phyloP scores from a whole-genome alignment of 768 basidiomycete species.

The Kwoniella shandongensis region DNA sequence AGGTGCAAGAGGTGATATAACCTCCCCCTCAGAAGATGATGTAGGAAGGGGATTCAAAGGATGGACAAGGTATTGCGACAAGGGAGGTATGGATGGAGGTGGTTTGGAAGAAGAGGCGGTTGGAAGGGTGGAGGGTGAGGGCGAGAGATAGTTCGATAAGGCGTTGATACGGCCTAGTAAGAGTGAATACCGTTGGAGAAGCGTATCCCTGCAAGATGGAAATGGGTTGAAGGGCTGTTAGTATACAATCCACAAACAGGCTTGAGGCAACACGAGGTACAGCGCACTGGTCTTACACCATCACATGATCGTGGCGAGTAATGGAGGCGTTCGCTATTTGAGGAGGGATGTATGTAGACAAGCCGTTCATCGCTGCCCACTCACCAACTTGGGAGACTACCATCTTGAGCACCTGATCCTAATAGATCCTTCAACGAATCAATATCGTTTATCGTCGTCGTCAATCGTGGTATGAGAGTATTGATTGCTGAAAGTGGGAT shows the following conservation, averaged over 20 bases:
- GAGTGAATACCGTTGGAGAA: conserved; percentile 40
- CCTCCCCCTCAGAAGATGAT: background rate
- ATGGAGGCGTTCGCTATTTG: too few relatives aligned
- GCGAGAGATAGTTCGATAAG: conserved; percentile 29
- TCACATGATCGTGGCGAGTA: too few relatives aligned
- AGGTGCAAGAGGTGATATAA: conserved; percentile 17
- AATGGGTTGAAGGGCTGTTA: too few relatives aligned
- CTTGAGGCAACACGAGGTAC: too few relatives aligned
- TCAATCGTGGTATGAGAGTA: conserved; percentile 41
- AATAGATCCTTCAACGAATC: conserved; percentile 34
- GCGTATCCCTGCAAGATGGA: conserved; percentile 29
- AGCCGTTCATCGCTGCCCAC: too few relatives aligned
- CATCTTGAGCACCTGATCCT: conserved; percentile 33
- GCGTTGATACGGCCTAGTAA: conserved; percentile 39
- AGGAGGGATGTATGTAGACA: too few relatives aligned
- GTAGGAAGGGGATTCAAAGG: conserved; percentile 38
- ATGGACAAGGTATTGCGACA: conserved; percentile 31
- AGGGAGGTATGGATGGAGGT: background rate
- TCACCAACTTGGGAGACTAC: conserved; percentile 43
- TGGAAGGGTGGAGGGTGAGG: conserved; percentile 18
- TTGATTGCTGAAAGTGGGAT: conserved; percentile 33
- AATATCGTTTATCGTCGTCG: conserved; percentile 45
- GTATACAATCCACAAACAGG: too few relatives aligned
- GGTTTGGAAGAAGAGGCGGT: conserved; percentile 6
- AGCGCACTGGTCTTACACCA: too few relatives aligned